Conservation (phyloP, 179 eudicot genomes). For the Heliamphora pulchella region DNA sequence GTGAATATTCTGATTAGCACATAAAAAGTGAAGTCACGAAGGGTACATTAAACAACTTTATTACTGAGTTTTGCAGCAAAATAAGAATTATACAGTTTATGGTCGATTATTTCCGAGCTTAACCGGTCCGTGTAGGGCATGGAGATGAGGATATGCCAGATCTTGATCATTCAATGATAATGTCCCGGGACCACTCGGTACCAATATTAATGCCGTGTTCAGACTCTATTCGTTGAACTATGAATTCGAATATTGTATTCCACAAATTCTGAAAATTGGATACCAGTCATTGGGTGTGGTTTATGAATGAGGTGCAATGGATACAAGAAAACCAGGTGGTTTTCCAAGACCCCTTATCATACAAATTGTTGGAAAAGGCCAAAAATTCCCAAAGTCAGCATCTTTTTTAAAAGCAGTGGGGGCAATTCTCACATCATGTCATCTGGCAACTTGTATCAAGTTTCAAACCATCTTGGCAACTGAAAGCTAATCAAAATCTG, state of each 20-base stretch:
- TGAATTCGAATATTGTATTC: constrained; percentile 14
- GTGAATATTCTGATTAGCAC: background rate
- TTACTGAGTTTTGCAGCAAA: background rate
- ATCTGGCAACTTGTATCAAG: background rate
- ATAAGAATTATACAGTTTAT: background rate
- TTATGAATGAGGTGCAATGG: constrained; percentile 25
- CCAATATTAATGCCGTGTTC: background rate
- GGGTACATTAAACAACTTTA: background rate
- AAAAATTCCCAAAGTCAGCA: constrained; percentile 1
- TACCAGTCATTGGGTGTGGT: constrained; percentile 17
- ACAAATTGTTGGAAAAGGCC: constrained; percentile 9
- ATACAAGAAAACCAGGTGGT: constrained; percentile 17
- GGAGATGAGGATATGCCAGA: constrained; percentile 10
- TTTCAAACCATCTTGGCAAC: background rate
- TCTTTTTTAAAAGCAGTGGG: background rate
- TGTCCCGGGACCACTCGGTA: constrained; percentile 8
- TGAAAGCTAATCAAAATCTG: background rate
- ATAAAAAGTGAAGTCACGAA: background rate
- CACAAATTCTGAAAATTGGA: constrained; percentile 16
- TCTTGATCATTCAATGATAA: background rate
- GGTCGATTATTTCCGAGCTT: background rate
- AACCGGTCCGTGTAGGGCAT: background rate
- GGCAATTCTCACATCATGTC: background rate
- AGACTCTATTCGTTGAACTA: background rate
- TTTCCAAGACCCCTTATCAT: background rate